Evolutionary conservation across 2,329 filamentous ascomycete genomes (phyloP).

Genomic region (Ascocoryne sarcoides): DNA sequence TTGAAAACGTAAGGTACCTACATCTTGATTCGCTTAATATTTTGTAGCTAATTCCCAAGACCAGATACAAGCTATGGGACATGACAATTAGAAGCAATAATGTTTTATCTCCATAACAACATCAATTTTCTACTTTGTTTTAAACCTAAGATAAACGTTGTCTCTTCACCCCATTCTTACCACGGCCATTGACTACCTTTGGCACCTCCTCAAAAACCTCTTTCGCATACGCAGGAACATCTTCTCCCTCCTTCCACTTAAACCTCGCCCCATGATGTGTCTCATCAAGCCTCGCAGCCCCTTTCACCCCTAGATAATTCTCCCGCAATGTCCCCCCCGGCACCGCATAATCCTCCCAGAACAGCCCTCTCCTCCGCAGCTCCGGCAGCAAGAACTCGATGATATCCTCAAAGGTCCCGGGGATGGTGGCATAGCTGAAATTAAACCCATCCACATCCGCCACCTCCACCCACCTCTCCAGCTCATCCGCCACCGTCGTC

Average conservation of each 20-base stretch:
- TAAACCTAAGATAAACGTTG: no score
- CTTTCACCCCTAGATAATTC: conserved; percentile 45
- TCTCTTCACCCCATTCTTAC: neutral
- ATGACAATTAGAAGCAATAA: no score
- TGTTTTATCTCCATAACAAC: no score
- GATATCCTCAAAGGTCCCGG: conserved; percentile 59
- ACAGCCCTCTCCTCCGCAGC: conserved; percentile 47
- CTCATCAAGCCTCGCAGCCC: conserved; percentile 40
- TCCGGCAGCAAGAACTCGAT: conserved; percentile 58
- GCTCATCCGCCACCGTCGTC: conserved; percentile 19
- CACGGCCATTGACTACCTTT: neutral
- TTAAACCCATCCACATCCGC: conserved; percentile 24
- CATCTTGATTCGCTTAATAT: no score
- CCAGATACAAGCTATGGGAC: no score
- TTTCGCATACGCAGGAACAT: conserved; percentile 12
- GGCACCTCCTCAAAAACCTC: neutral
- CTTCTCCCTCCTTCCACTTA: conserved; percentile 31
- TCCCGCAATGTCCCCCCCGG: conserved; percentile 51
- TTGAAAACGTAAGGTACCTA: no score
- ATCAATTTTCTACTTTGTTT: no score
- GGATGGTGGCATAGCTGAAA: conserved; percentile 36
- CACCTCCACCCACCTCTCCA: conserved; percentile 21
- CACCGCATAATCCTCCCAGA: conserved; percentile 42
- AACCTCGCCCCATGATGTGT: conserved; percentile 41
- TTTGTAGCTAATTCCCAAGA: no score